These are phyloP conservation scores for Teratosphaeria pseudoeucalypti DNA, from an alignment of 2,329 filamentous ascomycete genomes.

Conservation along the genomic window DNA sequence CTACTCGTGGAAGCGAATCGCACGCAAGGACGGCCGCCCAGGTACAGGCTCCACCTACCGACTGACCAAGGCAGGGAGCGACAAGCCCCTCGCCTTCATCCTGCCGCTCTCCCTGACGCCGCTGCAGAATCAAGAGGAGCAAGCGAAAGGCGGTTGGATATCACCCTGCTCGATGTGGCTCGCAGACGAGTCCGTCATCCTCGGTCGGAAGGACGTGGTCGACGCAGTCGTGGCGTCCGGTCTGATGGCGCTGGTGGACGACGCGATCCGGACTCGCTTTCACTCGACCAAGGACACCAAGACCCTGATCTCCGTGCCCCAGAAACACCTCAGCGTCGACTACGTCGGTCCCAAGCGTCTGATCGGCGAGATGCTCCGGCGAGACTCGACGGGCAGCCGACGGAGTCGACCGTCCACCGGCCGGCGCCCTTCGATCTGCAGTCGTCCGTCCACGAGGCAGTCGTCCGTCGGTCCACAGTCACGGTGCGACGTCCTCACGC, in stretches of 20 bases:
- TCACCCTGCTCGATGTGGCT: conserved; percentile 88
- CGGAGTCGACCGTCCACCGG: conserved; percentile 13
- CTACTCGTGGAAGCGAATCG: conserved; percentile 73
- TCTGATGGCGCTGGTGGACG: conserved; percentile 76
- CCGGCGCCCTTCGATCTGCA: neutral
- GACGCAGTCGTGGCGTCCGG: conserved; percentile 88
- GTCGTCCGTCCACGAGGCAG: conserved; percentile 1
- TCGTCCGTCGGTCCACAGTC: conserved; percentile 12
- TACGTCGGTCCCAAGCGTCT: conserved; percentile 52
- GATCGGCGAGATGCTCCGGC: conserved; percentile 54
- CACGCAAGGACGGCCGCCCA: conserved; percentile 55
- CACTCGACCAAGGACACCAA: conserved; percentile 44
- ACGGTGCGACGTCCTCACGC: conserved; percentile 7
- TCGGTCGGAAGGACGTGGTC: conserved; percentile 65
- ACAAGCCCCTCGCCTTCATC: conserved; percentile 67
- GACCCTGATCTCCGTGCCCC: conserved; percentile 42
- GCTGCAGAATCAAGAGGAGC: conserved; percentile 60
- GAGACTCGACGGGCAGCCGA: conserved; percentile 25
- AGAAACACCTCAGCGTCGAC: conserved; percentile 44
- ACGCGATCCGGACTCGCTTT: conserved; percentile 77
- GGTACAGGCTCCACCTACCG: conserved; percentile 64
- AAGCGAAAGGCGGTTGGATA: conserved; percentile 75
- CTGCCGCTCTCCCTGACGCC: conserved; percentile 67
- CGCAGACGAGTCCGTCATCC: conserved; percentile 60
- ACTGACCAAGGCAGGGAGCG: conserved; percentile 57